These are phyloP conservation scores for Monosporascus sp. DNA, from an alignment of 2,329 filamentous ascomycete species.

Conservation along the genomic window DNA sequence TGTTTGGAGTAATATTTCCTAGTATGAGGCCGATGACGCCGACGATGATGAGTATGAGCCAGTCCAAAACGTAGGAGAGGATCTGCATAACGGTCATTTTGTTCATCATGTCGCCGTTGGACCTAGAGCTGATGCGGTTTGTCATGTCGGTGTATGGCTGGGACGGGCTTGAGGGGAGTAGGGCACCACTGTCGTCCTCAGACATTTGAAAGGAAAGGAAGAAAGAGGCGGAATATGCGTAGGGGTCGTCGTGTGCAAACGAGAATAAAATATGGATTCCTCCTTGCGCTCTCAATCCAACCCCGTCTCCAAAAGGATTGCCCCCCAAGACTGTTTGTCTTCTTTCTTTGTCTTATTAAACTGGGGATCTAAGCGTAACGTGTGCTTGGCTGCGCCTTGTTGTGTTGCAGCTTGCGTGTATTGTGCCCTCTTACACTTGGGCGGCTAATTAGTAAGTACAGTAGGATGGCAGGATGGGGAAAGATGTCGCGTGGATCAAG, in stretches of 20 bases:
- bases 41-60: conserved; percentile 59
- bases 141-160: conserved; percentile 25
- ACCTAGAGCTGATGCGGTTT: conserved; percentile 15
- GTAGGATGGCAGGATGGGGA: conserved; percentile 9
- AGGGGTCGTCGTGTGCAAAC: too few species aligned
- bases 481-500: conserved; percentile 19
- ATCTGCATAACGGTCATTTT: conserved; percentile 37
- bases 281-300: too few species aligned
- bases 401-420: not conserved
- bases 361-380: not conserved
- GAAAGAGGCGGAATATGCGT: not conserved
- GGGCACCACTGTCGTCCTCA: conserved; percentile 13
- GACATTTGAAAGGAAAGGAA: conserved; percentile 16
- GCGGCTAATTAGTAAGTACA: not conserved
- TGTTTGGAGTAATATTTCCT: conserved; percentile 56
- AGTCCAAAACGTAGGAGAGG: conserved; percentile 67
- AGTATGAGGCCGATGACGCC: conserved; percentile 55
- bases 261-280: too few species aligned
- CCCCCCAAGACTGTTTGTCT: not conserved
- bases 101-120: conserved; percentile 10
- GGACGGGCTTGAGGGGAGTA: conserved; percentile 14
- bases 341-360: not conserved
- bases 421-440: not conserved
- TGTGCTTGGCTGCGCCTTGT: not conserved
- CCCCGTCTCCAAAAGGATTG: too few species aligned